Percentiles rank a stretch among this genome's conserved stretches.
Evolutionary conservation across 164 flowering plant genomes (phyloP).

Genomic region (Echeveria elegans): DNA sequence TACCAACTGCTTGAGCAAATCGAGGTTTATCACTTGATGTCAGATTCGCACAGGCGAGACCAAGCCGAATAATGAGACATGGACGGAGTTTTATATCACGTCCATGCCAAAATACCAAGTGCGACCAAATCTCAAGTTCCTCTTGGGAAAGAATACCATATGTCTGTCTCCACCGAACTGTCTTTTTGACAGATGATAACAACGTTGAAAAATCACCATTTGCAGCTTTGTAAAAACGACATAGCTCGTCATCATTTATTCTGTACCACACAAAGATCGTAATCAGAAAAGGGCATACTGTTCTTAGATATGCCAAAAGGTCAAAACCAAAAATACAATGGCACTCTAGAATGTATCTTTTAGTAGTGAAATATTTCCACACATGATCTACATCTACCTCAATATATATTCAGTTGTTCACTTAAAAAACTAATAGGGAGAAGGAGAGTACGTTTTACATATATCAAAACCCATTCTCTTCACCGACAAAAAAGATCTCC

Average conservation of each 20-base stretch:
- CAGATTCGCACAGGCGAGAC: constrained; percentile 60
- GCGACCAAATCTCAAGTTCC: constrained; percentile 76
- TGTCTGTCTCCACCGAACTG: constrained; percentile 85
- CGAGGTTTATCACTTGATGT: constrained; percentile 55
- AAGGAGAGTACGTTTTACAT: background rate
- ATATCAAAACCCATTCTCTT: background rate
- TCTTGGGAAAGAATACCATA: constrained; percentile 56
- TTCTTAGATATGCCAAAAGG: background rate
- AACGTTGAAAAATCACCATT: constrained; percentile 59
- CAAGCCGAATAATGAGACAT: constrained; percentile 81
- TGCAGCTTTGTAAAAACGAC: constrained; percentile 60
- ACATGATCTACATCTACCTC: background rate
- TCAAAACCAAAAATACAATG: background rate
- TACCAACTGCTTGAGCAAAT: constrained; percentile 86
- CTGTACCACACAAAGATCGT: constrained; percentile 33
- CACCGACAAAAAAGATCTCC: background rate
- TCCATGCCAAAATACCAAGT: constrained; percentile 86
- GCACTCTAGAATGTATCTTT: background rate
- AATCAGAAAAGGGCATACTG: background rate
- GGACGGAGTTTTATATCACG: constrained; percentile 58
- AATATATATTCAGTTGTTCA: too few species aligned
- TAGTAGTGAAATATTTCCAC: background rate
- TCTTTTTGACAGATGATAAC: constrained; percentile 65
- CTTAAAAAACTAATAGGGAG: background rate
- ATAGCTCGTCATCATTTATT: constrained; percentile 69